Conservation (phyloP, 257 asterid species). For the Perilla frutescens region DNA sequence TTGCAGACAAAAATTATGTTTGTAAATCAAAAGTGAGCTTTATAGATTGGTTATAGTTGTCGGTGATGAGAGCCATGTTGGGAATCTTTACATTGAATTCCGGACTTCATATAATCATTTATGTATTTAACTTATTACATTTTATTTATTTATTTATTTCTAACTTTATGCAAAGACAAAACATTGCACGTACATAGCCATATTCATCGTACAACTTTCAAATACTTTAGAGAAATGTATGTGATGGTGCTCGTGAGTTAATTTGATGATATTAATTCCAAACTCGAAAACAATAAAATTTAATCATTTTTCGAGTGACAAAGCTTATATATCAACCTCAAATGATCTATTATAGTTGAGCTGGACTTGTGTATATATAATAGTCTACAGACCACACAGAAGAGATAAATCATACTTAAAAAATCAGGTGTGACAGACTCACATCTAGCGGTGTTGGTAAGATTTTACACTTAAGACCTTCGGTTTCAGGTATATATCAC, state of each 20-base stretch:
- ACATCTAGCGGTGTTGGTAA: no score
- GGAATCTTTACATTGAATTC: constrained; percentile 40
- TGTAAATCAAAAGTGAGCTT: constrained; percentile 15
- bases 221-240: not conserved
- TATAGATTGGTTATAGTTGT: constrained; percentile 38
- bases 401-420: no score
- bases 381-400: no score
- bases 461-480: no score
- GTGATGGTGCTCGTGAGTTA: not conserved
- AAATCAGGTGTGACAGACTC: no score
- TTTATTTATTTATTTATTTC: not conserved
- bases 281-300: no score
- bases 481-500: no score
- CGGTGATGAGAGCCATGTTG: constrained; percentile 38
- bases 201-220: constrained; percentile 5
- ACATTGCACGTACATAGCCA: not conserved
- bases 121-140: not conserved
- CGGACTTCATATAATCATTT: constrained; percentile 1
- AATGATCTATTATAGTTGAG: no score
- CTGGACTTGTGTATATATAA: no score
- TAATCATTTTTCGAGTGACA: no score
- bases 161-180: not conserved
- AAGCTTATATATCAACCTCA: no score
- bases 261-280: not conserved
- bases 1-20: constrained; percentile 7